Base-by-base conservation (phyloP, 352 stramenopile genomes). In the Plasmopara muralis region DNA sequence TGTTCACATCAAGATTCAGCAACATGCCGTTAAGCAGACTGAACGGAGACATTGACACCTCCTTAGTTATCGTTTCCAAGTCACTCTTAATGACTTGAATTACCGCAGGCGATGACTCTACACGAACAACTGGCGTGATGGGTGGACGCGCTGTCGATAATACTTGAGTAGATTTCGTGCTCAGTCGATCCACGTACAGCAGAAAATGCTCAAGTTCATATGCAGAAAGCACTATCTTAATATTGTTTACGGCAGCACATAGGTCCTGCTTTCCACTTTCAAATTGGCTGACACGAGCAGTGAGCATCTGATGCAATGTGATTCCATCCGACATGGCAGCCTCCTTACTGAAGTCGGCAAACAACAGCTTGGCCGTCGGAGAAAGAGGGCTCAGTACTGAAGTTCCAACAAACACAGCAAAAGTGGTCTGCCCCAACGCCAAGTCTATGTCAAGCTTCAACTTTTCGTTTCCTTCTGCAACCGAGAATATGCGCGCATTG, bases 41-140 rank as follows among this genome's bases (percentile, higher is more conserved):
- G 45, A 86, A 84, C 14, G 75, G 75, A 43, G 75, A 70, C 70
- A 86, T 83, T 9, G 74, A 74, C 41, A 76, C 69, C 18, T 74
- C 60, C 41, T 70, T 67, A 4, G 39, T 46, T 31, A 71, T 55
- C 9, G 47, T 62, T 14, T 72, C 68, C 10, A 64, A 44, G 31
- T 84, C 70, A 15, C 45, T 53, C 55, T 71, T 68, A 12, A 64
- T 51, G 28, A 58, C 43, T 39, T 72, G 52, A 29, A 60, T 50
- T 0, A 55, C 34, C 6, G 59, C 50, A 38, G 64, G 44, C 9
- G 61, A 65, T n/a, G 58, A 66, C 33, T 72, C 68, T 15, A 59
- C 55, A 29, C 71, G 55, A 48, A 37, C 28, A 40, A 66, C 51
- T 30, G 56, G 31, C 31, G 58, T 58, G 18, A 68, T 62, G 10